Conservation (phyloP, 129 eudicot genomes). For the Artemisia annua region DNA sequence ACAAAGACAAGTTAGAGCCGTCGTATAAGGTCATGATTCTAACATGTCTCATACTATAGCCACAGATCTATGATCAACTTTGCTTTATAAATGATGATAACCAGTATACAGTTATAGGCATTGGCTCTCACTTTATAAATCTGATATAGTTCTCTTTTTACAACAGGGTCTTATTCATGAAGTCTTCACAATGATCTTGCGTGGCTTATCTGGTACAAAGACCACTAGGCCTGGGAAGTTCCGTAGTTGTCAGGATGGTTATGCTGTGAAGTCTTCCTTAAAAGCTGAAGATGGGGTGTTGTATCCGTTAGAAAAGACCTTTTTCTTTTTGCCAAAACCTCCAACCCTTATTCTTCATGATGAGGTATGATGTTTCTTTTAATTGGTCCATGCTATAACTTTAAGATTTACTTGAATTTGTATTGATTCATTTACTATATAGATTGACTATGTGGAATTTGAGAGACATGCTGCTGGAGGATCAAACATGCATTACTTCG, state of each 20-base stretch:
- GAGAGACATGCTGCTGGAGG: conserved; percentile 98
- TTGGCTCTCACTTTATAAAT: neutral
- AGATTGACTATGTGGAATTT: conserved; percentile 97
- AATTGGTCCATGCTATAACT: conserved; percentile 4
- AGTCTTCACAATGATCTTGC: conserved; percentile 70
- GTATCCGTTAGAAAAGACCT: conserved; percentile 95
- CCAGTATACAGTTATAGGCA: neutral
- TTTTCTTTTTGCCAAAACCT: conserved; percentile 95
- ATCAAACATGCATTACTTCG: conserved; percentile 96
- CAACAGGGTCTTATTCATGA: conserved; percentile 88
- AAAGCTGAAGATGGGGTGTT: conserved; percentile 97
- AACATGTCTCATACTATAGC: neutral
- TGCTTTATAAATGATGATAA: neutral
- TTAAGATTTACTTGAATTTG: conserved; percentile 12
- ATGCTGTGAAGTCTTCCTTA: conserved; percentile 91
- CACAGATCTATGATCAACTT: conserved; percentile 8
- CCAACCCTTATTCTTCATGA: conserved; percentile 98
- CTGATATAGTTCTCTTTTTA: neutral
- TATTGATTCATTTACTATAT: neutral
- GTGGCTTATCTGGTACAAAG: conserved; percentile 92
- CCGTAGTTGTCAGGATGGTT: conserved; percentile 88
- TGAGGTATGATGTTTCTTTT: conserved; percentile 51
- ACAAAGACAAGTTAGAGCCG: conserved; percentile 77
- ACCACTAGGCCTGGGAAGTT: conserved; percentile 88
- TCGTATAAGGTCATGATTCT: conserved; percentile 59